phyloP scores from a whole-genome alignment of 768 basidiomycete genomes.

The Omphalotus guepiniiformis region DNA sequence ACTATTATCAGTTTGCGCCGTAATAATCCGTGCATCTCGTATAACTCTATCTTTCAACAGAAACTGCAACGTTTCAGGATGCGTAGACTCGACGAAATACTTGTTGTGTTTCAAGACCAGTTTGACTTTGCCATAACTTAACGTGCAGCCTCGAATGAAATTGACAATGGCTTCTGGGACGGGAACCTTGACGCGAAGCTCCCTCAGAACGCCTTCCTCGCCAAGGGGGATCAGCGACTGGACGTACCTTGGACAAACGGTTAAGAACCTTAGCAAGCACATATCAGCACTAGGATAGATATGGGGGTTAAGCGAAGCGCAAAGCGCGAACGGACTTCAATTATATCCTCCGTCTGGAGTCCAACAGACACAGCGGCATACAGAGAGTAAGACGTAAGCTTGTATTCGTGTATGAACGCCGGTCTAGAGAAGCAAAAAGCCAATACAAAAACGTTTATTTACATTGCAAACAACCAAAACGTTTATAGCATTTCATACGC shows the following conservation, averaged over 20 bases:
- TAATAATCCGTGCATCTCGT: constrained; percentile 74
- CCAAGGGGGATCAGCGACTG: neutral
- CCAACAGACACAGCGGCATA: constrained; percentile 99
- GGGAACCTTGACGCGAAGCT: constrained; percentile 66
- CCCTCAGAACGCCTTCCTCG: neutral
- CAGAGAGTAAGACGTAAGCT: constrained; percentile 94
- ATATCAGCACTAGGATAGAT: constrained; percentile 28
- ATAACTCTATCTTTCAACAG: constrained; percentile 85
- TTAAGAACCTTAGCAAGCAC: constrained; percentile 59
- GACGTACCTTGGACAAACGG: constrained; percentile 67
- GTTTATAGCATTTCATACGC: constrained; percentile 40
- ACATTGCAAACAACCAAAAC: constrained; percentile 13
- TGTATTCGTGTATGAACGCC: constrained; percentile 98
- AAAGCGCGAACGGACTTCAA: constrained; percentile 69
- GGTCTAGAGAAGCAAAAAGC: constrained; percentile 52
- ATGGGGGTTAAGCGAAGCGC: constrained; percentile 12
- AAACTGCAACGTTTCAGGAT: constrained; percentile 87
- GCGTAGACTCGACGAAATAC: constrained; percentile 94
- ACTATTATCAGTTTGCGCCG: constrained; percentile 65
- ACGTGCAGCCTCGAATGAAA: constrained; percentile 89
- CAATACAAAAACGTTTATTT: constrained; percentile 8
- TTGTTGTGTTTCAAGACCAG: constrained; percentile 97
- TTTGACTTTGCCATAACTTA: constrained; percentile 98
- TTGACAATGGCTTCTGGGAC: constrained; percentile 82
- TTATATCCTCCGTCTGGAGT: constrained; percentile 95